Conservation (phyloP, 495 filamentous ascomycete genomes). For the Patellaria atrata region DNA sequence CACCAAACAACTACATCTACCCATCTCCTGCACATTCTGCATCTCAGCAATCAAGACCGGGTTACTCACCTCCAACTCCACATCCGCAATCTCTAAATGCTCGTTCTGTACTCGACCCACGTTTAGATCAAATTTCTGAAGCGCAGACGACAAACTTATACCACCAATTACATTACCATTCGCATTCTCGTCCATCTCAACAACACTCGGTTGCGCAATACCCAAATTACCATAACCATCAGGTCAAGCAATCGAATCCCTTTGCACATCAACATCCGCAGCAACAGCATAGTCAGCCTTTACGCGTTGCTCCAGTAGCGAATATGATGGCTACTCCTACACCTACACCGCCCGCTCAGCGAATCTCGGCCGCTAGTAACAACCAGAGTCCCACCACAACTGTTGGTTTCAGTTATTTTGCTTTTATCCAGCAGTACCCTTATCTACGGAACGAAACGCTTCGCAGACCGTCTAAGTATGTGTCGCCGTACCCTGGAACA, state of each 20-base stretch:
- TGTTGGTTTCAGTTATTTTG: slow-evolving; percentile 19
- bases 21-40: not conserved
- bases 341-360: slow-evolving; percentile 11
- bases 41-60: not conserved
- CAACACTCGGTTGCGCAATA: slow-evolving; percentile 6
- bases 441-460: slow-evolving; percentile 27
- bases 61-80: slow-evolving; percentile 4
- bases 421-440: slow-evolving; percentile 25
- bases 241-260: slow-evolving; percentile 6
- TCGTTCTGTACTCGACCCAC: slow-evolving; percentile 1
- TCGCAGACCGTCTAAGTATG: slow-evolving; percentile 22
- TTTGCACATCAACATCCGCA: slow-evolving; percentile 8
- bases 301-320: slow-evolving; percentile 12
- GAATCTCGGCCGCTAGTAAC: slow-evolving; percentile 15
- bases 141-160: slow-evolving; percentile 5
- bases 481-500: slow-evolving; percentile 20
- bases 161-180: slow-evolving; percentile 13
- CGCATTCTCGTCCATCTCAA: not conserved
- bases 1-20: slow-evolving; percentile 1
- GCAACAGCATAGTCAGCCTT: slow-evolving; percentile 1
- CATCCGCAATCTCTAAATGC: slow-evolving; percentile 3
- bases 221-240: slow-evolving; percentile 7
- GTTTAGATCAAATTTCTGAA: slow-evolving; percentile 6
- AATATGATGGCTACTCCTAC: slow-evolving; percentile 11
- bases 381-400: slow-evolving; percentile 11